Evolutionary conservation across 768 basidiomycete species (phyloP).

Genomic region (Termitomyces sp.): DNA sequence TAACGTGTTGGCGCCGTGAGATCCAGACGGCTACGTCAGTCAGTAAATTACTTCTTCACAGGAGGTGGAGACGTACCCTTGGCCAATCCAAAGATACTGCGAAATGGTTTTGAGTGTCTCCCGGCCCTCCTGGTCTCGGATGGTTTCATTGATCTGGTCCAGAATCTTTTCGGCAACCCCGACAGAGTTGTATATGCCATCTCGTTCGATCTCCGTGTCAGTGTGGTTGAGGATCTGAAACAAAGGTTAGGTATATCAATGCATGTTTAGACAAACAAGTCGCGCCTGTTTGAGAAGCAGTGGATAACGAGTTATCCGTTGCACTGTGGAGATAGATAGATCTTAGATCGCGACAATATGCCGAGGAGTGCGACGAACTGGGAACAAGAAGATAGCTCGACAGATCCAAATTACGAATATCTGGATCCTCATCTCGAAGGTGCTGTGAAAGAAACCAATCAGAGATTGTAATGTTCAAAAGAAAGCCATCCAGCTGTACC

Average conservation of each 20-base stretch:
- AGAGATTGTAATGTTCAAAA: neutral
- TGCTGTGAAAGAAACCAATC: slow-evolving; percentile 37
- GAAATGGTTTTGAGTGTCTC: slow-evolving; percentile 76
- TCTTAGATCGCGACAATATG: slow-evolving; percentile 5
- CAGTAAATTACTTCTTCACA: slow-evolving; percentile 28
- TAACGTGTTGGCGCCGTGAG: slow-evolving; percentile 86
- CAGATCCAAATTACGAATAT: slow-evolving; percentile 79
- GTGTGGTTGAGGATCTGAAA: slow-evolving; percentile 77
- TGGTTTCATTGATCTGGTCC: slow-evolving; percentile 82
- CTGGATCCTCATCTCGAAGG: slow-evolving; percentile 76
- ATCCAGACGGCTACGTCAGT: slow-evolving; percentile 55
- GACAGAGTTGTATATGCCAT: slow-evolving; percentile 52
- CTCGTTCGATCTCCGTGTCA: slow-evolving; percentile 57
- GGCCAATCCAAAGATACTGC: slow-evolving; percentile 82
- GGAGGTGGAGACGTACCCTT: slow-evolving; percentile 53
- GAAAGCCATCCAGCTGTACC: slow-evolving; percentile 37
- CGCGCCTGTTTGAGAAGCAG: slow-evolving; percentile 77
- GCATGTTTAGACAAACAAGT: neutral
- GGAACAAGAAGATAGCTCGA: slow-evolving; percentile 92
- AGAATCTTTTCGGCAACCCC: slow-evolving; percentile 71
- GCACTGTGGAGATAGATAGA: slow-evolving; percentile 54
- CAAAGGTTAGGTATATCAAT: neutral
- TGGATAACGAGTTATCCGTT: slow-evolving; percentile 94
- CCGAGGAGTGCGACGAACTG: slow-evolving; percentile 47
- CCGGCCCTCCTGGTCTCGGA: slow-evolving; percentile 78